Conservation (phyloP, 2,329 filamentous ascomycete genomes). For the Sclerotinia glacialis region DNA sequence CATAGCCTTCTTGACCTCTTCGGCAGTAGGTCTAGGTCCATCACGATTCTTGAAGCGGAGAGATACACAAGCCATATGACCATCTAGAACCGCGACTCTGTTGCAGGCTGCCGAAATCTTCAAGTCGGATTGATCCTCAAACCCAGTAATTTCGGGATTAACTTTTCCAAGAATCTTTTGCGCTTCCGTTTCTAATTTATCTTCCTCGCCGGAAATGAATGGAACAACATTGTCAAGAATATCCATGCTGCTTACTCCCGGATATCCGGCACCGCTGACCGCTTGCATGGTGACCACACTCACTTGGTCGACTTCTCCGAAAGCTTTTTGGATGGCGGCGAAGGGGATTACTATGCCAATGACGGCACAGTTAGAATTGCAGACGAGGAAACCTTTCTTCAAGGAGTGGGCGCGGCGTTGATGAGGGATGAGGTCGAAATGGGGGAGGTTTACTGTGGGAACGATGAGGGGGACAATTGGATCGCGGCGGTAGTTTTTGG, state of each 20-base stretch:
- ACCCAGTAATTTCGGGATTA: slow-evolving; percentile 68
- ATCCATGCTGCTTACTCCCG: slow-evolving; percentile 89
- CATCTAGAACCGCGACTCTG: slow-evolving; percentile 90
- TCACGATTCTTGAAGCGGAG: slow-evolving; percentile 70
- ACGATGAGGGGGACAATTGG: slow-evolving; percentile 90
- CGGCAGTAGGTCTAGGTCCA: slow-evolving; percentile 65
- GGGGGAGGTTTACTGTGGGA: slow-evolving; percentile 86
- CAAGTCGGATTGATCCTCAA: slow-evolving; percentile 71
- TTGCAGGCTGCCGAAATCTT: slow-evolving; percentile 86
- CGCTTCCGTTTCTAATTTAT: slow-evolving; percentile 92
- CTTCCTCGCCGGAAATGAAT: slow-evolving; percentile 89
- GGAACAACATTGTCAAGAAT: slow-evolving; percentile 95
- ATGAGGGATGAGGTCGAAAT: slow-evolving; percentile 85
- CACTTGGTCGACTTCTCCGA: slow-evolving; percentile 74
- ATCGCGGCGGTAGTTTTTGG: slow-evolving; percentile 93
- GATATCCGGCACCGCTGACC: slow-evolving; percentile 87
- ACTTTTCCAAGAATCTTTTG: slow-evolving; percentile 86
- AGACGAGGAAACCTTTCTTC: slow-evolving; percentile 86
- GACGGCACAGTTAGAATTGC: slow-evolving; percentile 97
- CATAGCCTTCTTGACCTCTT: slow-evolving; percentile 76
- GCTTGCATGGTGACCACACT: slow-evolving; percentile 92
- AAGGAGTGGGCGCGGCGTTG: slow-evolving; percentile 72
- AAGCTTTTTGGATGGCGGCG: slow-evolving; percentile 80
- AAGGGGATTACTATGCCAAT: slow-evolving; percentile 95
- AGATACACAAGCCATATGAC: slow-evolving; percentile 92